phyloP scores from a whole-genome alignment of 768 basidiomycete species.

The Leccinum disarticulatum region DNA sequence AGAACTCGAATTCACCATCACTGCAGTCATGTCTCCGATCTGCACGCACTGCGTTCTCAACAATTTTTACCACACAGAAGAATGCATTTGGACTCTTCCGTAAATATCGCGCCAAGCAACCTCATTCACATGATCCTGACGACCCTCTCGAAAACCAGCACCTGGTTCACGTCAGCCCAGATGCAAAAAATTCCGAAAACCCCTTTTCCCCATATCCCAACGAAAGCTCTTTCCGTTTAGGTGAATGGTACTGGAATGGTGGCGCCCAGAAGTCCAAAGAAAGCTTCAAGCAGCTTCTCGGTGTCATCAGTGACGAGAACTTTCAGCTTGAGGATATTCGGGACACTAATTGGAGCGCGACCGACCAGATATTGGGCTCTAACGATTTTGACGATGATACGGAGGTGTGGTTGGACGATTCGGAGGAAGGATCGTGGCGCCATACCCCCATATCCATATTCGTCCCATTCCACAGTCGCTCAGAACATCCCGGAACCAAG shows the following conservation, averaged over 20 bases:
- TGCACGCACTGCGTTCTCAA: neutral
- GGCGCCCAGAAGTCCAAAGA: neutral
- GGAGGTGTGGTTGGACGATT: neutral
- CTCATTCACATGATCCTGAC: neutral
- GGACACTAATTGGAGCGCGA: neutral
- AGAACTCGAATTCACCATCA: neutral
- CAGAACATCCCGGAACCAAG: neutral
- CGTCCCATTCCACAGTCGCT: neutral
- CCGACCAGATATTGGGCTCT: neutral
- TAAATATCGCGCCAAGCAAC: neutral
- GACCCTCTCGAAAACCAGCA: neutral
- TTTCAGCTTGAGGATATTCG: neutral
- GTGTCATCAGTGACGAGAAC: neutral
- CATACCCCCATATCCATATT: neutral
- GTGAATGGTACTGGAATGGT: neutral
- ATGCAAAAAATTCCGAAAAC: neutral
- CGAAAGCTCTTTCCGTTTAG: neutral
- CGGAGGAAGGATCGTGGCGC: neutral
- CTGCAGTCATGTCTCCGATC: neutral
- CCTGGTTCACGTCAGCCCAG: neutral
- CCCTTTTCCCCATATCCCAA: neutral
- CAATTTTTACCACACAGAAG: neutral
- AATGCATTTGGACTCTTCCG: neutral
- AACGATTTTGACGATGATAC: neutral
- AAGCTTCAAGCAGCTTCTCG: neutral